Evolutionary conservation across 2,329 filamentous ascomycete species (phyloP), one percentile per base, ranked within the genome.

Genomic region (Colletotrichum acutatum): DNA sequence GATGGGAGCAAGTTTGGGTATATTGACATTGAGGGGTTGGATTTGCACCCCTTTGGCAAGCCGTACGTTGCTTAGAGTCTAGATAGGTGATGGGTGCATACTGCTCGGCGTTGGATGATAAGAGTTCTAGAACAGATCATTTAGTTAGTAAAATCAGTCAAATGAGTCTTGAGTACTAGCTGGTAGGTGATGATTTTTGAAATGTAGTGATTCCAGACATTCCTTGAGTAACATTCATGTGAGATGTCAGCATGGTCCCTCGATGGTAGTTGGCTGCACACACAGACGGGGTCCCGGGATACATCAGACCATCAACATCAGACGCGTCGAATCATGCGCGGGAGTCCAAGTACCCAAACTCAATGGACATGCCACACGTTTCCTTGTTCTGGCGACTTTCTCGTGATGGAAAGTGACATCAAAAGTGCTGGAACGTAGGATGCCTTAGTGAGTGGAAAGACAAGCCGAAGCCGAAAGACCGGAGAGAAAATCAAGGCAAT

Each of bases 1-100:
- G 80, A 83, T 30, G 75, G 77, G 5, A 78, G 78, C 2, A 81
- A 78, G 67, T 81, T 76, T 42, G 81, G 80, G 0, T 83, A 68
- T 16, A 68, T 80, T 12, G 80, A 83, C 19, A 76, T 83, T 8
- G 76, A 76, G 4, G 82, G 79, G 0, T 32, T 78, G 2, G 73
- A 81, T 62, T 69, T 84, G 34, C 67, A 81, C 71, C 79, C 82
- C 0, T 84, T 76, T 34, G 82, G 82, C 1, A 70, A 60, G 60
- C 46, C 66, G 16, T 72, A 70, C 4, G 70, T 66, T 0, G 37
- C 32, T 9, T 66, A 42, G 46, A 16, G 14, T 5, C 2, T 4
- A 16, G 22, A 6, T 14, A 11, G 6, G 8, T 2, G 22, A 14
- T 7, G 52, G 26, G 3, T n/a, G 61, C 30, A 52, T 34, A 62